Evolutionary conservation across 2,329 filamentous ascomycete genomes (phyloP), one percentile per base, ranked within the genome.

Genomic region (Trichoderma lentiforme): DNA sequence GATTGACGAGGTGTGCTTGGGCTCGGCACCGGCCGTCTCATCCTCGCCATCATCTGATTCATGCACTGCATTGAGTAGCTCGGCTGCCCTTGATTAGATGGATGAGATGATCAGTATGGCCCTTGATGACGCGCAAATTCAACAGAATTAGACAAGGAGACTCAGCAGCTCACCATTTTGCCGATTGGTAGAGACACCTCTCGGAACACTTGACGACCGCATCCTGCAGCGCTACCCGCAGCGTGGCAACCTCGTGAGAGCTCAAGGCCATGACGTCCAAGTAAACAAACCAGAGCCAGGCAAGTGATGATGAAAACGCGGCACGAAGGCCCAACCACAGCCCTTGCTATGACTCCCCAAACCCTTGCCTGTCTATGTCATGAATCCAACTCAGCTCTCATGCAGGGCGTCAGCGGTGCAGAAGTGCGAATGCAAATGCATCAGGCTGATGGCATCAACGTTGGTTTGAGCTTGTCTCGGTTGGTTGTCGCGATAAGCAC

Each of bases 191-290:
- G 14, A 99, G 88, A 81, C 96, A 97, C 80, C 96, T 87, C 80
- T 99, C 96, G 1, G 94, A 97, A 83, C 95, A 98, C 79, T 94
- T 94, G 28, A 96, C 87, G 3, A 96, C 91, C 34, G 95, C 94
- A 78, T 94, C 92, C 80, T 97, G 93, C 57, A 98, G 86, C 39
- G 93, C 89, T 47, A 87, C 87, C 78, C 92, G 90, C 73, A 97
- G 85, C 78, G 94, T 91, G 65, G 84, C 82, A 58, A 86, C 84
- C 73, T 90, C 88, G 73, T 86, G 83, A 69, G 86, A 82, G 72
- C 84, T 88, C 73, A 91, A 83, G 72, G 83, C 82, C 88, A 90
- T 90, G 26, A 15, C 34, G 6, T 21, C 75, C 72, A 47, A 72
- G 26, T 71, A 62, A 72, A 75, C 69, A 64, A 4, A 47, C 34